A percentile compares a stretch with the other conserved stretches of the same genome.
phyloP scores from a whole-genome alignment of 345 rosid genomes.

The Eutrema yunnanense region DNA sequence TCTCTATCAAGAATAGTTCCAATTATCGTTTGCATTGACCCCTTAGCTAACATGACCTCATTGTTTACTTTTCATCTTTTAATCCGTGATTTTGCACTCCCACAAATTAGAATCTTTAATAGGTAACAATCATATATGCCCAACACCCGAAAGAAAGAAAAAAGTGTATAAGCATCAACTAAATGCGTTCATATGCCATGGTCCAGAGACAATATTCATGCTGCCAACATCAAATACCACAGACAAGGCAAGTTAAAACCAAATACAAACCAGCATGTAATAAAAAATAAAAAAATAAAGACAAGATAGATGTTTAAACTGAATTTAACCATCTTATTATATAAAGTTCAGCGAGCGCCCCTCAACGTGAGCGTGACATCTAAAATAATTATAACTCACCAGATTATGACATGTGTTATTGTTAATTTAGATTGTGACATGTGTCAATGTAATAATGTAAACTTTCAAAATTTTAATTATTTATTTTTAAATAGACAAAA shows the following conservation, averaged over 20 bases:
- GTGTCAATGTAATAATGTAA: too few species aligned
- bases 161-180: conserved; percentile 8
- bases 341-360: too few species aligned
- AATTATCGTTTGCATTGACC: conserved; percentile 22
- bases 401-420: too few species aligned
- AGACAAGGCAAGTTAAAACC: neutral
- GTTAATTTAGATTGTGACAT: too few species aligned
- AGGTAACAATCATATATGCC: conserved; percentile 4
- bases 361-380: too few species aligned
- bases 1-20: conserved; percentile 15
- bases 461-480: too few species aligned
- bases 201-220: conserved; percentile 13
- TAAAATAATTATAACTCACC: too few species aligned
- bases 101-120: conserved; percentile 2
- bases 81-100: conserved; percentile 14
- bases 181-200: conserved; percentile 5
- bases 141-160: neutral
- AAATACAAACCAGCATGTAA: conserved; percentile 7
- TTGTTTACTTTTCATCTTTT: conserved; percentile 7
- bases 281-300: neutral
- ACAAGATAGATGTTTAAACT: neutral
- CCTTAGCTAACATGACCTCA: conserved; percentile 11
- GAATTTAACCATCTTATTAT: neutral
- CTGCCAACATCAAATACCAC: conserved; percentile 8
- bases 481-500: too few species aligned